Conservation (phyloP, 2,329 filamentous ascomycete genomes). For the Xylariales sp. region DNA sequence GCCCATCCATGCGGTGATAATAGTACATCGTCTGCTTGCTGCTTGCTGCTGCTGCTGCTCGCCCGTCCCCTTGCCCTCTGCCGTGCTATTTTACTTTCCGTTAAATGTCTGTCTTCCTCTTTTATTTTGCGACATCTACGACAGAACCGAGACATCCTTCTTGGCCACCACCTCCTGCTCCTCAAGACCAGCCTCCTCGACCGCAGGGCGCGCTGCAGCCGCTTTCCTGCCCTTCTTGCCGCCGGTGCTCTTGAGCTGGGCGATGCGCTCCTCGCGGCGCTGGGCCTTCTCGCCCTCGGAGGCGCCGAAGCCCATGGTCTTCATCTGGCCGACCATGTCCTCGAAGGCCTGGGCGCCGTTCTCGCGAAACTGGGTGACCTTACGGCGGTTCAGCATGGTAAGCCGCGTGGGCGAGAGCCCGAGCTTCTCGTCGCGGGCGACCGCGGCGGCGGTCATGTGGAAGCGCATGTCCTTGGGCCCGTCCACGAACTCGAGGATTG, state of each 20-base stretch:
- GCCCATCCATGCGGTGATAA: too few relatives aligned
- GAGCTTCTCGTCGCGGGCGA: slow-evolving; percentile 59
- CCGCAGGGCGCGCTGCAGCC: slow-evolving; percentile 1
- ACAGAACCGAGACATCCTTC: too few relatives aligned
- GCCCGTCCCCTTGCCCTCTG: too few relatives aligned
- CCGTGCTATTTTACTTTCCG: too few relatives aligned
- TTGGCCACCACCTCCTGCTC: too few relatives aligned
- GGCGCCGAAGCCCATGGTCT: slow-evolving; percentile 17
- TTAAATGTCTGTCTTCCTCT: too few relatives aligned
- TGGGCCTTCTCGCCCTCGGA: slow-evolving; percentile 4
- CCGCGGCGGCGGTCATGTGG: slow-evolving; percentile 82
- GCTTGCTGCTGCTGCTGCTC: too few relatives aligned
- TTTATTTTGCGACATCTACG: too few relatives aligned
- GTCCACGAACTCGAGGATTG: slow-evolving; percentile 93
- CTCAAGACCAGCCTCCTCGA: too few relatives aligned
- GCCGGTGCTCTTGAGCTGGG: not conserved
- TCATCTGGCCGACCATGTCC: slow-evolving; percentile 48
- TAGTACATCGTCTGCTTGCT: too few relatives aligned
- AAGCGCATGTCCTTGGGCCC: slow-evolving; percentile 92
- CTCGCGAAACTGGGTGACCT: slow-evolving; percentile 73
- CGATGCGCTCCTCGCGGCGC: not conserved
- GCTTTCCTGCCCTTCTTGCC: too few relatives aligned
- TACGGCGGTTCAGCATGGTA: slow-evolving; percentile 73
- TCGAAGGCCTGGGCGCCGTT: slow-evolving; percentile 66
- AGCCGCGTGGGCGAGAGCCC: slow-evolving; percentile 61